A percentile compares a stretch with the other conserved stretches of the same genome.
Conservation (phyloP, 257 asterid genomes). For the Asclepias syriaca region DNA sequence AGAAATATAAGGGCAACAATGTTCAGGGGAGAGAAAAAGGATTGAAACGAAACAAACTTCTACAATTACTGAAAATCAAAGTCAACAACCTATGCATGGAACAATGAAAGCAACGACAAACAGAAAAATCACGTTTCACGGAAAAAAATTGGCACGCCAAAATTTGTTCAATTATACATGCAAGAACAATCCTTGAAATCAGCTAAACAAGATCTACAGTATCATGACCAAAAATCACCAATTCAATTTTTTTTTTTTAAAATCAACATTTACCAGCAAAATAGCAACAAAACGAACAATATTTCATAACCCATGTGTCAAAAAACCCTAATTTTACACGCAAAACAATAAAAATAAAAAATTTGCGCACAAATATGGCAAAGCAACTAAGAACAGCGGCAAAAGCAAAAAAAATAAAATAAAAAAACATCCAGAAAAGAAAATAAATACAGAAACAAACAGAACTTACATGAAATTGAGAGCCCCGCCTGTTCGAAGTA, state of each 20-base stretch:
- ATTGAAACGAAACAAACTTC: not conserved
- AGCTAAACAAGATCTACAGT: constrained; percentile 6
- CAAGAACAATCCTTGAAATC: not conserved
- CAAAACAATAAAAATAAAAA: not conserved
- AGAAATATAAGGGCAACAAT: not conserved
- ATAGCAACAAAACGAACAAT: constrained; percentile 4
- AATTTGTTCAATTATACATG: not conserved
- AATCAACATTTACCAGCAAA: not conserved
- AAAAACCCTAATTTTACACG: constrained; percentile 7
- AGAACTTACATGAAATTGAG: constrained; percentile 31
- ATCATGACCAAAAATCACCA: not conserved
- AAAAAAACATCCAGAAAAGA: not conserved
- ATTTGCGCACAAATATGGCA: not conserved
- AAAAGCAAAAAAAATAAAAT: not conserved
- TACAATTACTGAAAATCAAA: not conserved
- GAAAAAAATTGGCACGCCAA: not conserved
- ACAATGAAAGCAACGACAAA: too few species aligned
- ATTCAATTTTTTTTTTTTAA: not conserved
- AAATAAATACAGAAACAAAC: not conserved
- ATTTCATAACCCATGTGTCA: constrained; percentile 13
- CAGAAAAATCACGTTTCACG: not conserved
- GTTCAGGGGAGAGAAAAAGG: not conserved
- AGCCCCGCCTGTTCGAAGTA: constrained; percentile 14
- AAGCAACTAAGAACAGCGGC: not conserved
- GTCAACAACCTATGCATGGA: not conserved